Base-by-base conservation (phyloP, 1,284 basidiomycete genomes). In the Naganishia albida region DNA sequence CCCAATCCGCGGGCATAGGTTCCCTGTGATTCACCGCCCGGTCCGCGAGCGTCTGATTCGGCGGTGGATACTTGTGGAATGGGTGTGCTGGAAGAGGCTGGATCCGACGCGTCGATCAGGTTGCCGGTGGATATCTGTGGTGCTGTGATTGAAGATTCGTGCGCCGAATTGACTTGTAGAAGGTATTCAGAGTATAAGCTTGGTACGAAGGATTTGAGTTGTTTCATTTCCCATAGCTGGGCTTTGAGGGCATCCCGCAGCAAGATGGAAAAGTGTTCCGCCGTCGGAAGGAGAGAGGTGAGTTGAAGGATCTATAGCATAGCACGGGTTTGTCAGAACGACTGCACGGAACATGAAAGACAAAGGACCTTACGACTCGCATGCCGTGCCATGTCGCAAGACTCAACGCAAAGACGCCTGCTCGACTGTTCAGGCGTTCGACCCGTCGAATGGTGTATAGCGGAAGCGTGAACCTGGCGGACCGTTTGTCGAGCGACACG, bases 171-270 rank as follows among this genome's bases (percentile, higher is more conserved):
- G n/a, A 79, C 81, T 38, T 82, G 85, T n/a, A 94, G 79, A 3
- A 98, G 85, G n/a, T 85, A 85, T 77, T 99, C 96, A 1, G 94
- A 96, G 78, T 96, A 99, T 76, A 94, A 92, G 1, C 91, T 90
- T 75, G 90, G 89, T 23, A 91, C 86, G 77, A 99, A 98, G 12
- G 84, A 83, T 78, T 96, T 97, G 69, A 98, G 88, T 8, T 83
- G 82, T 79, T 97, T 97, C 95, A 99, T 98, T 75, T 89, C 87
- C 7, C 90, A 88, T 12, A 87, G 85, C 71, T 97, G 91, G 0
- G 88, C 83, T 79, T 95, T 97, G 68, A 99, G 85, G 7, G 91
- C 88, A 72, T 94, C 90, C 4, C 93, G 87, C 2, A 99, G 84
- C 2, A 91, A 83, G 0, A 89, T 85, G 73, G 95, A 97, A 81